These are phyloP conservation scores for Komagataella pseudopastoris DNA, from an alignment of 805 yeast species.

Conservation along the genomic window DNA sequence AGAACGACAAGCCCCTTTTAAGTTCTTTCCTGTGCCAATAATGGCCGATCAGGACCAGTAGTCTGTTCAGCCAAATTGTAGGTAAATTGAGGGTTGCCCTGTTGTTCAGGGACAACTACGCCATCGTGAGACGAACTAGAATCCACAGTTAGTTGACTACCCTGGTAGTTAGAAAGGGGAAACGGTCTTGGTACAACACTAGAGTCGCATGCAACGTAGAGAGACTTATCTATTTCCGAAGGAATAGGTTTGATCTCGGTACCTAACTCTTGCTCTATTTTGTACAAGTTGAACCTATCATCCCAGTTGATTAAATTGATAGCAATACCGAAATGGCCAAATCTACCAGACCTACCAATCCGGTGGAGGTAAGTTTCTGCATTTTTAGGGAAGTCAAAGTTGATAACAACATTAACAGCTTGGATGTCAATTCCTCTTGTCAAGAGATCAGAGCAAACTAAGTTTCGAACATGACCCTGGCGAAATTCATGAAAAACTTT, in stretches of 20 bases:
- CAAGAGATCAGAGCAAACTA: slow-evolving; percentile 91
- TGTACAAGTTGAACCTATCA: slow-evolving; percentile 85
- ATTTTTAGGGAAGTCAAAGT: slow-evolving; percentile 95
- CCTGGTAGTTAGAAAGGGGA: slow-evolving; percentile 27
- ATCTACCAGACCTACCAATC: slow-evolving; percentile 98
- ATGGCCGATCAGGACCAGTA: slow-evolving; percentile 9
- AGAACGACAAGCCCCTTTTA: slow-evolving; percentile 4
- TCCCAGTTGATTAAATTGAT: slow-evolving; percentile 94
- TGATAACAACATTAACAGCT: slow-evolving; percentile 95
- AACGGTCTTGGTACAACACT: slow-evolving; percentile 80
- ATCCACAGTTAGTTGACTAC: not conserved
- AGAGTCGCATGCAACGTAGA: slow-evolving; percentile 77
- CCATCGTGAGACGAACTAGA: not conserved
- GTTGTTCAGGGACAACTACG: not conserved
- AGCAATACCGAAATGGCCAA: slow-evolving; percentile 96
- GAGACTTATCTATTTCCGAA: slow-evolving; percentile 73
- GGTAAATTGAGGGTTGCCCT: not conserved
- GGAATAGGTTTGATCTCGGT: slow-evolving; percentile 97
- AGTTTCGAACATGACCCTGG: slow-evolving; percentile 93
- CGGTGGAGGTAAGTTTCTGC: slow-evolving; percentile 97
- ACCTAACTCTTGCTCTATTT: slow-evolving; percentile 93
- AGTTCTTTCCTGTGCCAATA: slow-evolving; percentile 2
- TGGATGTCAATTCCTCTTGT: slow-evolving; percentile 99
- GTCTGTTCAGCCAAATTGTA: slow-evolving; percentile 1
- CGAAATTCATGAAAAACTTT: slow-evolving; percentile 97